These are phyloP conservation scores for Amphibolis antarctica DNA, from an alignment of 106 monocot genomes.

Conservation along the genomic window DNA sequence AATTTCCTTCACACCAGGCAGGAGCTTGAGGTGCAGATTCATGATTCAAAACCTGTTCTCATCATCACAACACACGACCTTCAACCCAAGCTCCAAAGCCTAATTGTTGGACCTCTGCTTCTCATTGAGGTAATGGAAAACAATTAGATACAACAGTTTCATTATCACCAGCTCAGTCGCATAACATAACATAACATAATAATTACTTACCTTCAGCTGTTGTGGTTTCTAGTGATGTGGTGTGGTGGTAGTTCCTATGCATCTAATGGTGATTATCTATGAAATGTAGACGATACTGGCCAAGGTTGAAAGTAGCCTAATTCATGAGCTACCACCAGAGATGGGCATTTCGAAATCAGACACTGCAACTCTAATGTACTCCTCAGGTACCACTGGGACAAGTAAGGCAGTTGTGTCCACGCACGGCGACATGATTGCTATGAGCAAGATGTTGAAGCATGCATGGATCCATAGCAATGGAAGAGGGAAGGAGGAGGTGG, in stretches of 20 bases:
- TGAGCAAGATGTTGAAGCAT: constrained; percentile 15
- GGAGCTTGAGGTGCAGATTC: constrained; percentile 37
- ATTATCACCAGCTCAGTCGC: too few species aligned
- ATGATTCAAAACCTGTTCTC: constrained; percentile 37
- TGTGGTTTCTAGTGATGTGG: too few species aligned
- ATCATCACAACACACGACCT: constrained; percentile 39
- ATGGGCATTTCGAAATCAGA: not conserved
- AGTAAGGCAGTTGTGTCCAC: constrained; percentile 60
- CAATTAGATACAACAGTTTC: too few species aligned
- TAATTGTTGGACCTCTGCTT: constrained; percentile 15
- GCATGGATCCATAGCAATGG: constrained; percentile 21
- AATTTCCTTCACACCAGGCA: constrained; percentile 52
- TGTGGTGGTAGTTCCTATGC: too few species aligned
- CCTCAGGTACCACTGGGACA: constrained; percentile 76
- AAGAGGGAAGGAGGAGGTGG: constrained; percentile 15
- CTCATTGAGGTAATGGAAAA: constrained; percentile 17
- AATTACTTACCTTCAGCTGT: too few species aligned
- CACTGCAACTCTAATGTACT: constrained; percentile 57
- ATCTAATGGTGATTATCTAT: too few species aligned
- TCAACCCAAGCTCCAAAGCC: constrained; percentile 21
- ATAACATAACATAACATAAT: too few species aligned
- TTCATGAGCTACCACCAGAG: not conserved
- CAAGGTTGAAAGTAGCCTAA: constrained; percentile 2
- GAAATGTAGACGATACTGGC: not conserved
- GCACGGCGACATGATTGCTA: constrained; percentile 41